These are phyloP conservation scores for Boletus tylopilopsis DNA, from an alignment of 768 basidiomycete species.

Conservation along the genomic window DNA sequence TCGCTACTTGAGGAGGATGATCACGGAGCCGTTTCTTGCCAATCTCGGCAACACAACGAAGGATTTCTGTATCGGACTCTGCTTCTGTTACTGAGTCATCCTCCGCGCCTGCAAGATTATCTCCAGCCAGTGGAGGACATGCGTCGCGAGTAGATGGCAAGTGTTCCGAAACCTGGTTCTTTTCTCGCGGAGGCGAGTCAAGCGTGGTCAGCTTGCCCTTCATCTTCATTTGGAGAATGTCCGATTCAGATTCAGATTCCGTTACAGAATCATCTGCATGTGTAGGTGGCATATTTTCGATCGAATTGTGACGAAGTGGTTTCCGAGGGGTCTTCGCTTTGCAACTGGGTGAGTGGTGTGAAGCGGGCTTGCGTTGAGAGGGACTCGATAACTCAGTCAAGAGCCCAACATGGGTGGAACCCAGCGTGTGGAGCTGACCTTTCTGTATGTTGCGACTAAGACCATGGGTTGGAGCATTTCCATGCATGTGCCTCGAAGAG, in stretches of 20 bases:
- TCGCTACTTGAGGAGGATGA: constrained; percentile 1
- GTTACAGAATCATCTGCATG: constrained; percentile 27
- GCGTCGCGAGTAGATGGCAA: background rate
- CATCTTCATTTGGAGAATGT: constrained; percentile 10
- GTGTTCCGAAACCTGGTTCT: background rate
- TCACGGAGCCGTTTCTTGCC: constrained; percentile 3
- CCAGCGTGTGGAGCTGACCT: background rate
- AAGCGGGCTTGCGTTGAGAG: background rate
- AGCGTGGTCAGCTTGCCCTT: background rate
- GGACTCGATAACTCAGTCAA: background rate
- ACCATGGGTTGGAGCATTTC: background rate
- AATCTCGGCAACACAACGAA: constrained; percentile 18
- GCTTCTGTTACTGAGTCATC: constrained; percentile 32
- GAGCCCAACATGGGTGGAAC: constrained; percentile 1
- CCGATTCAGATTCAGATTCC: constrained; percentile 29
- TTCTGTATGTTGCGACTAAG: background rate
- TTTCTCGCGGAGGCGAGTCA: background rate
- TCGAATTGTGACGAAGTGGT: background rate
- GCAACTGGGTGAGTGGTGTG: constrained; percentile 1
- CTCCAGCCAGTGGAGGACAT: background rate
- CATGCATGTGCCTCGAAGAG: background rate
- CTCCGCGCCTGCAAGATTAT: background rate
- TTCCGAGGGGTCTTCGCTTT: background rate
- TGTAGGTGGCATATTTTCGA: constrained; percentile 2
- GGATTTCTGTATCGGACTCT: constrained; percentile 30